phyloP scores from a whole-genome alignment of 2,329 filamentous ascomycete genomes.

The Fusarium pilosicola region DNA sequence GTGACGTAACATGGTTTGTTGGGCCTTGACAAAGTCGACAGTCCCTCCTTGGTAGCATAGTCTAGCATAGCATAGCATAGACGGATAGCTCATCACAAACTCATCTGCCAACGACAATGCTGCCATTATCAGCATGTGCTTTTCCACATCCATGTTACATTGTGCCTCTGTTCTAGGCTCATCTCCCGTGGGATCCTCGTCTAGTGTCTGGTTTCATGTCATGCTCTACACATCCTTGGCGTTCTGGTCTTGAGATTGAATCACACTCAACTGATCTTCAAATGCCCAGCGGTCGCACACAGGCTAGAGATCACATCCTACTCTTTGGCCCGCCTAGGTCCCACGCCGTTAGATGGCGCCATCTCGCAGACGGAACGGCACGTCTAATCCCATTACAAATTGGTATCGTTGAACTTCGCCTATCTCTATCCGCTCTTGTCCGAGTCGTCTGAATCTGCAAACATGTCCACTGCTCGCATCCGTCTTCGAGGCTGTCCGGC shows the following conservation, averaged over 20 bases:
- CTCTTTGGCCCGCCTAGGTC: not conserved
- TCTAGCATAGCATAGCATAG: not conserved
- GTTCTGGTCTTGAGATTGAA: not conserved
- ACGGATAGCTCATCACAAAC: not conserved
- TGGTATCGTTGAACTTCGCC: slow-evolving; percentile 1
- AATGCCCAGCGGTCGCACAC: slow-evolving; percentile 2
- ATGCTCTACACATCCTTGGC: slow-evolving; percentile 7
- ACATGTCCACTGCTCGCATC: slow-evolving; percentile 86
- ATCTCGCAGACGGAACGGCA: slow-evolving; percentile 14
- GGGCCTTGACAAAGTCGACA: not conserved
- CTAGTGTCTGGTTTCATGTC: slow-evolving; percentile 15
- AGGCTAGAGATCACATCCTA: not conserved
- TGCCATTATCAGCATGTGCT: slow-evolving; percentile 14
- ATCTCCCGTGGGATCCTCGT: slow-evolving; percentile 29
- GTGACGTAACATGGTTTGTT: slow-evolving; percentile 8
- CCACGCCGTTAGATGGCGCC: slow-evolving; percentile 22
- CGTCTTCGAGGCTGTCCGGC: slow-evolving; percentile 62
- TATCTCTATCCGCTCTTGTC: slow-evolving; percentile 31
- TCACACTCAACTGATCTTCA: slow-evolving; percentile 2
- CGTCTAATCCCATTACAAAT: slow-evolving; percentile 5
- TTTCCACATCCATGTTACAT: slow-evolving; percentile 18
- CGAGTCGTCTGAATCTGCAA: slow-evolving; percentile 76
- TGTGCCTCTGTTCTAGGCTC: slow-evolving; percentile 11
- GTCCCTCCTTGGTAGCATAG: not conserved
- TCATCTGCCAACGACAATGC: slow-evolving; percentile 14